Evolutionary conservation across 306 rosid species (phyloP), one percentile per base, ranked within the genome.

Genomic region (Cyclanthera cordifolia): DNA sequence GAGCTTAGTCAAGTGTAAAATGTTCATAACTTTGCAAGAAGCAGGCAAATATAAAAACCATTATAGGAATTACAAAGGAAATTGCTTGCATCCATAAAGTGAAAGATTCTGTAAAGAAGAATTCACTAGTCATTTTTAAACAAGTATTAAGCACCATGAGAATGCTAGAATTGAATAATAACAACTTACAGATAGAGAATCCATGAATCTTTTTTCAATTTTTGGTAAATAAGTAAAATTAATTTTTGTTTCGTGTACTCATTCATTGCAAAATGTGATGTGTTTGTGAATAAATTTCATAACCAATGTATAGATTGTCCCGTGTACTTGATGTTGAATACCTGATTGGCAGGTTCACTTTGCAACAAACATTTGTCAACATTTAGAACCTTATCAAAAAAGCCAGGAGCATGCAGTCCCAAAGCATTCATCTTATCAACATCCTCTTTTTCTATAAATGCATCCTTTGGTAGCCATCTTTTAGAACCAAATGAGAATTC

Each of bases 401-500:
- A 88, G 2, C 93, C 93, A 72, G 85, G 79, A 81, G 71, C 86
- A 53, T 78, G 81, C 45, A 79, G 68, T 66, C 97, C 97, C 25
- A 91, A 67, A 10, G 97, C 89, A 80, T 83, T 77, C 66, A 76
- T 78, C 23, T 71, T 78, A 59, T 67, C 76, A 10, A 76, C 93
- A 60, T 49, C 79, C 23, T 73, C 53, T 55, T 78, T 77, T 69
- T 87, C 93, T 2, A 53, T 69, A 61, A 92, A 54, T 28, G 21
- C 68, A 68, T 84, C 96, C 75, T 46, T 83, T 28, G 95, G 96
- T 20, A 82, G 67, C 97, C 97, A 92, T 77, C 79, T 83, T 53
- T 66, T 57, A 23, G 96, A 74, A 67, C 96, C 93, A 82, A 92
- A 92, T 13, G 98, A 92, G 82, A 92, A 92, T 75, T 92, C 97